These are phyloP conservation scores for Pleurotus salmoneostramineus DNA, from an alignment of 768 basidiomycete species.

Conservation along the genomic window DNA sequence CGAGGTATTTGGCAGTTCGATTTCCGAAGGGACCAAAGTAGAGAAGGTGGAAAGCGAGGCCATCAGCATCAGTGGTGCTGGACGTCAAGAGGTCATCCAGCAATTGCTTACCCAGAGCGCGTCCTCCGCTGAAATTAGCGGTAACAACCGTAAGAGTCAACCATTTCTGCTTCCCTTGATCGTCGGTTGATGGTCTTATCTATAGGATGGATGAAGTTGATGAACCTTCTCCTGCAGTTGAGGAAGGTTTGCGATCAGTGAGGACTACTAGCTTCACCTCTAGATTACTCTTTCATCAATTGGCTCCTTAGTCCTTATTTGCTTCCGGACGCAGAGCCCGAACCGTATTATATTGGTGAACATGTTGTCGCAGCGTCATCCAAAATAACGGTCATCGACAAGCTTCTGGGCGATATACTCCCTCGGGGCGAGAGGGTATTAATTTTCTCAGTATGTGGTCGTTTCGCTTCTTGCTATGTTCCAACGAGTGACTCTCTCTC, in stretches of 20 bases:
- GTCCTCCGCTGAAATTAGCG: conserved; percentile 20
- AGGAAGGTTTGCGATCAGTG: conserved; percentile 70
- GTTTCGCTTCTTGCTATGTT: not conserved
- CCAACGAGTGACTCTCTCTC: not conserved
- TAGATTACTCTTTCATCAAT: too few relatives aligned
- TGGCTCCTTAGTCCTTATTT: conserved; percentile 44
- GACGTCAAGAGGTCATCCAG: conserved; percentile 34
- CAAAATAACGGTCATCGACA: conserved; percentile 56
- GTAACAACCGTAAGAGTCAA: conserved; percentile 5
- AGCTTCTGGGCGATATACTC: conserved; percentile 49
- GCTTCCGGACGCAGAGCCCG: conserved; percentile 43
- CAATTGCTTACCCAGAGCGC: conserved; percentile 34
- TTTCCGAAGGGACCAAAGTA: conserved; percentile 8
- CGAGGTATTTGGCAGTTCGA: conserved; percentile 38
- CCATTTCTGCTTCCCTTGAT: not conserved
- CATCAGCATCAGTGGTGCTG: conserved; percentile 23
- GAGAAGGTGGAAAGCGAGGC: conserved; percentile 12
- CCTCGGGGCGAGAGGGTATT: conserved; percentile 61
- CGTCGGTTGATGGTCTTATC: not conserved
- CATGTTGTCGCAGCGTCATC: conserved; percentile 54
- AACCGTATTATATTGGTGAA: conserved; percentile 47
- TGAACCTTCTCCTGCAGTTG: conserved; percentile 71
- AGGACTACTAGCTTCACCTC: conserved; percentile 12
- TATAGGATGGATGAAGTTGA: conserved; percentile 51
- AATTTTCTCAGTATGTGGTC: conserved; percentile 55